Base-by-base conservation (phyloP, 768 basidiomycete genomes). In the Tremella fuciformis region DNA sequence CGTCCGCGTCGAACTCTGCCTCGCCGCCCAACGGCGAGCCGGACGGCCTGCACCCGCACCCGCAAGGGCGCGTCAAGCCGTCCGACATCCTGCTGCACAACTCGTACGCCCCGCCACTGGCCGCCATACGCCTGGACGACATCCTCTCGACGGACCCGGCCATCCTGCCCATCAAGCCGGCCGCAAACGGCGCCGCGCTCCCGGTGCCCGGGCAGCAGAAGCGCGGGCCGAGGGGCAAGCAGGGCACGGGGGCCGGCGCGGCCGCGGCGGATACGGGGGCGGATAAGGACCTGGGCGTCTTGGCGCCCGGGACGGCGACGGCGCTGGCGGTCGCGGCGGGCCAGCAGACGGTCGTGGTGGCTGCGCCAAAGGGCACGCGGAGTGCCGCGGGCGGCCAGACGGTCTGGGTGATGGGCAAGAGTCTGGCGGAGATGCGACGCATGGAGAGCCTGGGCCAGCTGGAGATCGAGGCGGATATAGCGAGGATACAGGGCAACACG, bases 391-490 rank as follows among this genome's bases (percentile, higher is more conserved):
- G 66, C 4, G 57, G 55, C 15, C 59, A 61, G 37, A 57, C 58
- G 22, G 57, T 63, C 18, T 73, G 64, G 63, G 66, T 65, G 8
- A 29, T 70, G 7, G 71, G 71, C 9, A 70, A 69, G 62, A 70
- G 69, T 66, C 53, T 73, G 57, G 66, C 71, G 25, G 71, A 73
- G 50, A 49, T 73, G 49, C 64, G 60, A 29, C 67, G 64, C 55
- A 70, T 70, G 68, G 65, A 65, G 21, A 54, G 58, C 25, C 67
- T 67, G 3, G 66, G 55, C 52, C 68, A 70, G 48, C 42, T 73
- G 38, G 71, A 73, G 50, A 59, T 66, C 25, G 68, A 69, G 19
- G 65, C 63, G 55, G 71, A 73, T 60, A 70, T 68, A 69, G 71
- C 71, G 16, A 66, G 71, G 26, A 73, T 73, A 54, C 68, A 73